Percentiles rank a stretch among this genome's conserved stretches.
Evolutionary conservation across 2,329 filamentous ascomycete species (phyloP).

Genomic region (Neonectria ditissima): DNA sequence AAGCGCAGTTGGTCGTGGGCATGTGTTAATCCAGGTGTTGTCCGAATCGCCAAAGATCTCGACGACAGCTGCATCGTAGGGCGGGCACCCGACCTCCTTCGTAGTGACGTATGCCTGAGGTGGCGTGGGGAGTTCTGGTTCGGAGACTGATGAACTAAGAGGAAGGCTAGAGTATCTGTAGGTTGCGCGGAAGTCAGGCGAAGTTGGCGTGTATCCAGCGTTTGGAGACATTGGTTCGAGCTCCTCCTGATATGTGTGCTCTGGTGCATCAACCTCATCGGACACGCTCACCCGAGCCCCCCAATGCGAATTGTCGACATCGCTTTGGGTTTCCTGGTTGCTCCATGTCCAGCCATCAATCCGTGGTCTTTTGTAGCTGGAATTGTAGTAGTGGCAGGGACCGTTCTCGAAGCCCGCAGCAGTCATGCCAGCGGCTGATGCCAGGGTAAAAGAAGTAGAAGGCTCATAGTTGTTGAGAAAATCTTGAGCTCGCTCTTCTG

Average conservation of each 20-base stretch:
- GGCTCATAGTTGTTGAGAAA: neutral
- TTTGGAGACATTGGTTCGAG: neutral
- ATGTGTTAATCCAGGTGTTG: conserved; percentile 38
- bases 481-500: neutral
- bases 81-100: conserved; percentile 33
- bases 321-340: neutral
- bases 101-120: conserved; percentile 20
- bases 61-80: conserved; percentile 35
- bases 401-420: too few species aligned
- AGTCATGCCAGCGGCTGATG: too few species aligned
- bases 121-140: neutral
- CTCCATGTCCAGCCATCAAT: neutral
- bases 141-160: neutral
- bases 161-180: neutral
- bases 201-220: neutral
- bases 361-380: neutral
- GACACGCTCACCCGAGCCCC: neutral
- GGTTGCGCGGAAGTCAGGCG: neutral
- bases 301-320: too few species aligned
- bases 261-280: neutral
- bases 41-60: conserved; percentile 33
- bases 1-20: conserved; percentile 40
- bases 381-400: too few species aligned
- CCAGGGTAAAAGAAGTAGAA: neutral
- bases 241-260: neutral